These are phyloP conservation scores for Amphicarpaea edgeworthii DNA, from an alignment of 306 rosid species.

Conservation along the genomic window DNA sequence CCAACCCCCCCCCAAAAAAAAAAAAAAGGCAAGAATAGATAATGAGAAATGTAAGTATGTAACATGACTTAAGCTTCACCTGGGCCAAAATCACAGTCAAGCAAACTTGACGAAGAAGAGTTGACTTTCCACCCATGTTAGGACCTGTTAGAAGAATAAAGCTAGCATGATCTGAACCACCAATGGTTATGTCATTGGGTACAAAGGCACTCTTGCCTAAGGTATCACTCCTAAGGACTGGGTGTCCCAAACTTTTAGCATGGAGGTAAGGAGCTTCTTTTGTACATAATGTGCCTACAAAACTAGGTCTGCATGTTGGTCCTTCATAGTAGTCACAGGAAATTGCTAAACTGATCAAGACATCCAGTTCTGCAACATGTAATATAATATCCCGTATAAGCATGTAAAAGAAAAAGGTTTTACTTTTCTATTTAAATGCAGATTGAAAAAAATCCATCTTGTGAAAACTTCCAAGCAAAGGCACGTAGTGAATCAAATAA, in stretches of 20 bases:
- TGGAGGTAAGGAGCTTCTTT: constrained; percentile 67
- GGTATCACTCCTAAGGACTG: constrained; percentile 85
- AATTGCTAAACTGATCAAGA: constrained; percentile 88
- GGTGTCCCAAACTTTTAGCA: constrained; percentile 89
- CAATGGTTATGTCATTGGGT: constrained; percentile 75
- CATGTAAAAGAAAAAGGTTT: constrained; percentile 33
- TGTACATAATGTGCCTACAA: constrained; percentile 55
- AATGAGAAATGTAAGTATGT: constrained; percentile 41
- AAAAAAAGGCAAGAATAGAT: not conserved
- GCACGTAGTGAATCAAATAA: constrained; percentile 28
- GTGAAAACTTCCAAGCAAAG: constrained; percentile 26
- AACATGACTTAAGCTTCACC: constrained; percentile 54
- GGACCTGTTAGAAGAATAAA: constrained; percentile 95
- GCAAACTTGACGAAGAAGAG: constrained; percentile 98
- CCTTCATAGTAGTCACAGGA: constrained; percentile 89
- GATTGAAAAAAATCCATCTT: constrained; percentile 16
- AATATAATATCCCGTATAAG: constrained; percentile 50
- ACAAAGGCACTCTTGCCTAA: constrained; percentile 87
- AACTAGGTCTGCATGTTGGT: constrained; percentile 73
- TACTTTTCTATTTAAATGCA: constrained; percentile 27
- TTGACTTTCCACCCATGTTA: constrained; percentile 99
- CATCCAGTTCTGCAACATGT: constrained; percentile 86
- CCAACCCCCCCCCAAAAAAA: not conserved
- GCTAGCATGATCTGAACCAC: constrained; percentile 78
- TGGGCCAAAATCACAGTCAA: constrained; percentile 91